These are phyloP conservation scores for Stagonosporopsis rhizophila DNA, from an alignment of 2,329 filamentous ascomycete genomes.

Conservation along the genomic window DNA sequence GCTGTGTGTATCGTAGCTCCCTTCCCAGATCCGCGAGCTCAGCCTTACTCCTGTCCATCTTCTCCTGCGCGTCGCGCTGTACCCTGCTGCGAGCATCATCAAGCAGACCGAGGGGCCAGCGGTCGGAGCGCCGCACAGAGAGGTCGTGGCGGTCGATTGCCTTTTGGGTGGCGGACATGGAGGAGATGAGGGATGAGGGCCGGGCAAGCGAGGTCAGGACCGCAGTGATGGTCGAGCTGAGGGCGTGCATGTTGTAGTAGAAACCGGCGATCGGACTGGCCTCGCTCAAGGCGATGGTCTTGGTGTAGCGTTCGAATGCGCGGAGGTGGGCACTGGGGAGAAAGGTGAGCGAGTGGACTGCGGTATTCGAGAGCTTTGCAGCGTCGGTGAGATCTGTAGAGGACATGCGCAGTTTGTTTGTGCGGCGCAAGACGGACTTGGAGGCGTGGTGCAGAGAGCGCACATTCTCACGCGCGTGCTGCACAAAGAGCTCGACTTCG, in stretches of 20 bases:
- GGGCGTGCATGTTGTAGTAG: slow-evolving; percentile 76
- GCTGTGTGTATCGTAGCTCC: slow-evolving; percentile 90
- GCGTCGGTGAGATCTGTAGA: slow-evolving; percentile 73
- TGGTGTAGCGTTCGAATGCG: slow-evolving; percentile 76
- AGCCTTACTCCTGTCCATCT: slow-evolving; percentile 71
- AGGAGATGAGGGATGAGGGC: slow-evolving; percentile 77
- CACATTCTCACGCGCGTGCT: slow-evolving; percentile 88
- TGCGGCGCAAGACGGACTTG: slow-evolving; percentile 79
- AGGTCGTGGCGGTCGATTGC: slow-evolving; percentile 79
- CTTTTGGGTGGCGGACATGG: slow-evolving; percentile 76
- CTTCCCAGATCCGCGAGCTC: slow-evolving; percentile 78
- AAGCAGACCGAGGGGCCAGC: slow-evolving; percentile 81
- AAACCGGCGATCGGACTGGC: slow-evolving; percentile 76
- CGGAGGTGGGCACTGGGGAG: slow-evolving; percentile 72
- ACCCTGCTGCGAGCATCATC: slow-evolving; percentile 86
- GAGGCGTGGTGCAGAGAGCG: slow-evolving; percentile 83
- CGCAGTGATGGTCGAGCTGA: slow-evolving; percentile 84
- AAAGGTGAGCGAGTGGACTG: slow-evolving; percentile 65
- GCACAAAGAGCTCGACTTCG: slow-evolving; percentile 92
- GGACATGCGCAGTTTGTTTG: slow-evolving; percentile 74
- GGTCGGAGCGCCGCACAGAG: slow-evolving; percentile 74
- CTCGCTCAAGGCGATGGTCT: slow-evolving; percentile 69
- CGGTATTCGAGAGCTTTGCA: slow-evolving; percentile 59
- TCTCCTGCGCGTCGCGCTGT: slow-evolving; percentile 83
- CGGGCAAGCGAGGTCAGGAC: slow-evolving; percentile 80